Evolutionary conservation across 164 flowering plant species (phyloP).

Genomic region (Platanus orientalis): DNA sequence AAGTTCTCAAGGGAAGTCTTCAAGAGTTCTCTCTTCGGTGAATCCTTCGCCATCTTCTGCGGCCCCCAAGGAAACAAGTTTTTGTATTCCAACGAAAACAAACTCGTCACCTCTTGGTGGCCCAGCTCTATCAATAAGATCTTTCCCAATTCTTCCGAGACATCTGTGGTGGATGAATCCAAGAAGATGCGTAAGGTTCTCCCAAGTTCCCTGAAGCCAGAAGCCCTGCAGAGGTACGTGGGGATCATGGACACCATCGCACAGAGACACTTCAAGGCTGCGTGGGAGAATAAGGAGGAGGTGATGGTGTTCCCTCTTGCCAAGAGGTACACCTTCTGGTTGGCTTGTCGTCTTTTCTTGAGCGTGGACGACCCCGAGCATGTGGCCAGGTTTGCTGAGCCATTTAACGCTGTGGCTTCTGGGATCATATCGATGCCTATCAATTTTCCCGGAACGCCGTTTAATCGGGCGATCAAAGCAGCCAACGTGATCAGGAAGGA

Average conservation of each 20-base stretch:
- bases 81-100: constrained; percentile 28
- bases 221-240: constrained; percentile 22
- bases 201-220: too few species aligned
- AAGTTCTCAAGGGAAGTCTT: constrained; percentile 18
- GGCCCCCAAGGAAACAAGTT: constrained; percentile 28
- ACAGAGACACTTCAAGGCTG: background rate
- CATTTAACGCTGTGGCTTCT: constrained; percentile 1
- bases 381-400: constrained; percentile 15
- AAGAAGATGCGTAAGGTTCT: constrained; percentile 20
- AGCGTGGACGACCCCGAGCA: constrained; percentile 33
- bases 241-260: constrained; percentile 27
- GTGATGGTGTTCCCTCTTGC: constrained; percentile 21
- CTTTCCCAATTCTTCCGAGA: constrained; percentile 21
- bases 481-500: constrained; percentile 26
- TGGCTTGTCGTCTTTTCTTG: constrained; percentile 26
- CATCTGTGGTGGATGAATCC: constrained; percentile 16
- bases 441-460: too few species aligned
- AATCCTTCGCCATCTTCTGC: constrained; percentile 13
- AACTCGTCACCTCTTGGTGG: constrained; percentile 24
- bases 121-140: constrained; percentile 18
- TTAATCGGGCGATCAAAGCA: constrained; percentile 14
- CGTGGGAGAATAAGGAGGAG: constrained; percentile 21
- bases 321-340: too few species aligned
- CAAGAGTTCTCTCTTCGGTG: constrained; percentile 24
- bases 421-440: constrained; percentile 13